Percentiles rank a stretch among this genome's conserved stretches.
Evolutionary conservation across 768 basidiomycete genomes (phyloP).

Genomic region (Rhodocollybia butyracea): DNA sequence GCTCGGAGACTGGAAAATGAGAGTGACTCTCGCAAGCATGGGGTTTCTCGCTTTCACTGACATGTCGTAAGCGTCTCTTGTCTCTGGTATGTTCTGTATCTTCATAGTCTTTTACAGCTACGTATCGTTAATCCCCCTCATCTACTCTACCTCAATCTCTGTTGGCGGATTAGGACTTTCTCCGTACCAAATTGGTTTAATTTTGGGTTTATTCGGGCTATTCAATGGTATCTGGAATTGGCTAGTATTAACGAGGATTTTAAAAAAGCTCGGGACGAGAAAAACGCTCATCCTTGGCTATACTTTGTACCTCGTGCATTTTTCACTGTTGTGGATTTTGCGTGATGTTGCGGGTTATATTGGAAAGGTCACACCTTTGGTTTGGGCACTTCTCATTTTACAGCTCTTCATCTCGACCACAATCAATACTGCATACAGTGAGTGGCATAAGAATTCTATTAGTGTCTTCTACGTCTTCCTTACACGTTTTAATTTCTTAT

Average conservation of each 20-base stretch:
- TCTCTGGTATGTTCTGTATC: too few species aligned
- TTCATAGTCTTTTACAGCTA: too few species aligned
- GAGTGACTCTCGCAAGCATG: constrained; percentile 23
- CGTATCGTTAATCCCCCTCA: constrained; percentile 21
- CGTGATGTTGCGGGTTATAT: constrained; percentile 25
- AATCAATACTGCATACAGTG: constrained; percentile 33
- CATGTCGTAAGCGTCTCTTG: constrained; percentile 24
- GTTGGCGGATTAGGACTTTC: constrained; percentile 52
- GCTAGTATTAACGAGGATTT: constrained; percentile 45
- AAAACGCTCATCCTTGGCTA: constrained; percentile 40
- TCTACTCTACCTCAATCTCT: constrained; percentile 43
- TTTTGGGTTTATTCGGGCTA: constrained; percentile 45
- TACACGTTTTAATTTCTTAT: neutral
- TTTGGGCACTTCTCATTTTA: constrained; percentile 26
- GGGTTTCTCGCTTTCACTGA: constrained; percentile 27
- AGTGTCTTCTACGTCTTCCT: neutral
- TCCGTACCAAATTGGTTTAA: constrained; percentile 46
- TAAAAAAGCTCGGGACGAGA: constrained; percentile 53
- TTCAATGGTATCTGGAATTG: constrained; percentile 53
- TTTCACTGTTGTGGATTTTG: constrained; percentile 11
- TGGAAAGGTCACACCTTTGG: constrained; percentile 28
- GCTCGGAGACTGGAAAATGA: constrained; percentile 20
- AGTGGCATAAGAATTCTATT: constrained; percentile 7
- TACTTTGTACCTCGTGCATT: constrained; percentile 18
- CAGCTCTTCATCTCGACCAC: constrained; percentile 27